Percentiles rank a stretch among this genome's conserved stretches.
Evolutionary conservation across 2,329 filamentous ascomycete species (phyloP).

Genomic region (Mariannaea sp.): DNA sequence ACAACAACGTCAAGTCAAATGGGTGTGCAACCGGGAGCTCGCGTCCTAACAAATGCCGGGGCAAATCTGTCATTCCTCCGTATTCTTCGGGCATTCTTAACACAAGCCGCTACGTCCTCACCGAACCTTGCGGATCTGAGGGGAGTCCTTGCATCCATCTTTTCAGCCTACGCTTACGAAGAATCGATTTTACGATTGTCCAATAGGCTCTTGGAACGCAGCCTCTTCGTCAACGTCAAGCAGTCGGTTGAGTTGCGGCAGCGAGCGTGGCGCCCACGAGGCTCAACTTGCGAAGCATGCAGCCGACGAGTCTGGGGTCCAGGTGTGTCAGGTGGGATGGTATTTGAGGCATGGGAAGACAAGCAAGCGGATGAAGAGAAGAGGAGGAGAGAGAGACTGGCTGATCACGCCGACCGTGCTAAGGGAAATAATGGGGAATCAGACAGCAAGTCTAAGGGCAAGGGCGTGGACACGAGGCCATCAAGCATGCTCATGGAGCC

Average conservation of each 20-base stretch:
- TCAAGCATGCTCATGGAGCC: conserved; percentile 48
- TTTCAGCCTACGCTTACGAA: conserved; percentile 94
- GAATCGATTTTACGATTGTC: conserved; percentile 85
- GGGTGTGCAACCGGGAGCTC: conserved; percentile 40
- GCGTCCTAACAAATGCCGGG: conserved; percentile 46
- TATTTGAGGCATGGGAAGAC: conserved; percentile 84
- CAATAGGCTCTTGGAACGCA: conserved; percentile 84
- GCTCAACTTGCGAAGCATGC: conserved; percentile 88
- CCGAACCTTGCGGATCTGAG: conserved; percentile 88
- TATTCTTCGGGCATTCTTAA: conserved; percentile 86
- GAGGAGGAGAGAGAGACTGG: conserved; percentile 52
- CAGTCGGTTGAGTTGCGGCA: conserved; percentile 76
- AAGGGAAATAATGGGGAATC: conserved; percentile 44
- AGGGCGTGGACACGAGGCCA: conserved; percentile 46
- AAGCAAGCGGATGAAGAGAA: conserved; percentile 55
- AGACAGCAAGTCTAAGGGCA: conserved; percentile 51
- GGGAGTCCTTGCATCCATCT: conserved; percentile 83
- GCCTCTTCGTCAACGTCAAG: conserved; percentile 82
- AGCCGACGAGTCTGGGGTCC: conserved; percentile 85
- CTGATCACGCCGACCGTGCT: conserved; percentile 42
- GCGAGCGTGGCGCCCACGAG: conserved; percentile 85
- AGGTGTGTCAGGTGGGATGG: conserved; percentile 69
- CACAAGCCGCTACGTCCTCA: conserved; percentile 77
- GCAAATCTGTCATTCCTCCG: conserved; percentile 80
- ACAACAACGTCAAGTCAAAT: conserved; percentile 68